Conservation (phyloP, 768 basidiomycete species). For the Coprinopsis sp. region DNA sequence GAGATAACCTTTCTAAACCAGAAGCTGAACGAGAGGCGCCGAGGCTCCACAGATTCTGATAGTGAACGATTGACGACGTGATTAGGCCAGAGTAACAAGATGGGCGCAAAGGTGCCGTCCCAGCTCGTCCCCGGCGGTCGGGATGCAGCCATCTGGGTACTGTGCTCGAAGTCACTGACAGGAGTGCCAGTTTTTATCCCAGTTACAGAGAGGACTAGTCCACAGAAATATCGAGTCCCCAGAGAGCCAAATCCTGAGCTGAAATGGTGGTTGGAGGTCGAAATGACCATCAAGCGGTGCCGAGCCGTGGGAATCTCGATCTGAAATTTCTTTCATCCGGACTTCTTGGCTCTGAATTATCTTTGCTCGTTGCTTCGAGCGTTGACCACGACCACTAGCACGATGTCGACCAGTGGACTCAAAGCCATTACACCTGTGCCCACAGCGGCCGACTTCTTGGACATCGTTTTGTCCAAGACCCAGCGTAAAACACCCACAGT, state of each 20-base stretch:
- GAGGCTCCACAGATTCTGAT: too few species aligned
- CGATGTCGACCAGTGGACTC: slow-evolving; percentile 81
- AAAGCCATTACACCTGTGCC: slow-evolving; percentile 99
- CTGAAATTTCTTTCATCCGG: slow-evolving; percentile 8
- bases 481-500: slow-evolving; percentile 98
- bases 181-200: too few species aligned
- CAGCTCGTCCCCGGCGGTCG: too few species aligned
- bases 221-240: neutral
- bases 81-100: too few species aligned
- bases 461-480: slow-evolving; percentile 90
- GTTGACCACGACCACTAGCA: slow-evolving; percentile 11
- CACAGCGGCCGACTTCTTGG: slow-evolving; percentile 89
- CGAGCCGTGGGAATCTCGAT: slow-evolving; percentile 8
- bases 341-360: neutral
- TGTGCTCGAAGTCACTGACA: neutral
- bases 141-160: too few species aligned
- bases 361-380: slow-evolving; percentile 1
- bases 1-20: too few species aligned
- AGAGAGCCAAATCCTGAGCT: neutral
- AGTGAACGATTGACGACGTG: too few species aligned
- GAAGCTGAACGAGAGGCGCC: too few species aligned
- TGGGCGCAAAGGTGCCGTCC: too few species aligned
- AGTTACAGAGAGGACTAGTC: too few species aligned
- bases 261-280: neutral
- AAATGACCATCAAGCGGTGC: neutral